These are phyloP conservation scores for Porosira glacialis DNA, from an alignment of 352 stramenopile genomes.

Conservation along the genomic window DNA sequence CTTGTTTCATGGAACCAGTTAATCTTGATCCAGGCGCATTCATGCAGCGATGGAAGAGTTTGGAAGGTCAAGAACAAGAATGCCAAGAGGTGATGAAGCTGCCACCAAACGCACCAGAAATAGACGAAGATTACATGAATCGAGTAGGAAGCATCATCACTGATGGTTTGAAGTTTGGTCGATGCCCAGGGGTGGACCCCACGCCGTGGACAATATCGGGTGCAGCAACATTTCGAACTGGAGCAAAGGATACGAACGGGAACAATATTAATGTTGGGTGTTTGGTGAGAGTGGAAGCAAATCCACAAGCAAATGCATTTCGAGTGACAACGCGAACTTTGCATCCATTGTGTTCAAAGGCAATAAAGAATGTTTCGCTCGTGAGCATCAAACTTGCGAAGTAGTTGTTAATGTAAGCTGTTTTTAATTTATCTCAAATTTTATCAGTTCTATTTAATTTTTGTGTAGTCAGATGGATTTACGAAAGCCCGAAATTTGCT, in stretches of 20 bases:
- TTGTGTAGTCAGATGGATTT: too few species aligned
- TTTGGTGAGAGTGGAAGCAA: too few species aligned
- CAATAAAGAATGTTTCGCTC: too few species aligned
- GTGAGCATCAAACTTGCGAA: too few species aligned
- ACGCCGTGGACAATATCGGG: conserved; percentile 87
- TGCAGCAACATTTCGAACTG: conserved; percentile 88
- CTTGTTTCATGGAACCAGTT: conserved; percentile 89
- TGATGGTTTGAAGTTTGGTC: conserved; percentile 86
- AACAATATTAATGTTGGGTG: conserved; percentile 94
- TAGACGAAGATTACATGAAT: conserved; percentile 84
- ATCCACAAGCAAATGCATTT: too few species aligned
- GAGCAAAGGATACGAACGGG: conserved; percentile 83
- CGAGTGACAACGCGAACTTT: too few species aligned
- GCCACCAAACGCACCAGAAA: conserved; percentile 70
- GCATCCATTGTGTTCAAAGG: too few species aligned
- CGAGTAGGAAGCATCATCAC: conserved; percentile 84
- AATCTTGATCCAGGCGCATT: conserved; percentile 87
- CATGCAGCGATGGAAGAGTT: conserved; percentile 87
- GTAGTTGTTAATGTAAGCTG: too few species aligned
- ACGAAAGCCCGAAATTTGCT: too few species aligned
- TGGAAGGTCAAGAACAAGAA: conserved; percentile 88
- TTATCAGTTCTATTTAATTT: too few species aligned
- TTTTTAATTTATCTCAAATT: too few species aligned
- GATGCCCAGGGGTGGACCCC: conserved; percentile 81
- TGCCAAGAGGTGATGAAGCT: conserved; percentile 88